Evolutionary conservation across 208 protist genomes (phyloP).

Genomic region (Crithidia expoeki): DNA sequence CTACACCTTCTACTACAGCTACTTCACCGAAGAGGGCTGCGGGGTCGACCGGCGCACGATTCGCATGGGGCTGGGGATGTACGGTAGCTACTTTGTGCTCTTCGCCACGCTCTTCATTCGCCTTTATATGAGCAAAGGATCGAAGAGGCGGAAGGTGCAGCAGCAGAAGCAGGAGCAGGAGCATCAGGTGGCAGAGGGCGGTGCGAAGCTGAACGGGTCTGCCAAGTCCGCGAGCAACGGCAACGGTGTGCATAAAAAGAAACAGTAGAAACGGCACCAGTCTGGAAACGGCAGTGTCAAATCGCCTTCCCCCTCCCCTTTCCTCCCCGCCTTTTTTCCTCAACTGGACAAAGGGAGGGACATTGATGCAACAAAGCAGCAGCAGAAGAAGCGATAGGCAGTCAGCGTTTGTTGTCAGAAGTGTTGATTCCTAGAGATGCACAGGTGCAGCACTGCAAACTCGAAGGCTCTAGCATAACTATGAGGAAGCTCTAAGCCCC

Average conservation of each 20-base stretch:
- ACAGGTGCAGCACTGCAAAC: no score
- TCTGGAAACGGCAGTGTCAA: not conserved
- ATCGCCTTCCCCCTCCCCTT: not conserved
- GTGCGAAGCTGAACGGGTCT: not conserved
- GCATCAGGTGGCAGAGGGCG: conserved; percentile 3
- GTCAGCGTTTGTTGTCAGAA: no score
- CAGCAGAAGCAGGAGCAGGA: no score
- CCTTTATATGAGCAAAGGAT: conserved; percentile 41
- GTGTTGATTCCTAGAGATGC: no score
- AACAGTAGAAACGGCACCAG: conserved; percentile 4
- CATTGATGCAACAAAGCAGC: no score
- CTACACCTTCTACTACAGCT: conserved; percentile 54
- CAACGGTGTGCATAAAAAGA: conserved; percentile 22
- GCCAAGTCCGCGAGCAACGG: conserved; percentile 9
- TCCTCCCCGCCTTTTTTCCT: no score
- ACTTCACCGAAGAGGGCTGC: conserved; percentile 51
- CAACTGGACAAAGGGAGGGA: no score
- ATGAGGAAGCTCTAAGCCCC: no score
- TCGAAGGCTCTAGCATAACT: no score
- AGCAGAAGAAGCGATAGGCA: no score
- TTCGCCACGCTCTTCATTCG: conserved; percentile 82
- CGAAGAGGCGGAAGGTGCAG: conserved; percentile 11
- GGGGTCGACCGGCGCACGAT: conserved; percentile 63
- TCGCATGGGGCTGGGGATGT: conserved; percentile 81
- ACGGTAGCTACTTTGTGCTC: conserved; percentile 91